phyloP scores from a whole-genome alignment of 768 basidiomycete species.

The Amanita muscaria region DNA sequence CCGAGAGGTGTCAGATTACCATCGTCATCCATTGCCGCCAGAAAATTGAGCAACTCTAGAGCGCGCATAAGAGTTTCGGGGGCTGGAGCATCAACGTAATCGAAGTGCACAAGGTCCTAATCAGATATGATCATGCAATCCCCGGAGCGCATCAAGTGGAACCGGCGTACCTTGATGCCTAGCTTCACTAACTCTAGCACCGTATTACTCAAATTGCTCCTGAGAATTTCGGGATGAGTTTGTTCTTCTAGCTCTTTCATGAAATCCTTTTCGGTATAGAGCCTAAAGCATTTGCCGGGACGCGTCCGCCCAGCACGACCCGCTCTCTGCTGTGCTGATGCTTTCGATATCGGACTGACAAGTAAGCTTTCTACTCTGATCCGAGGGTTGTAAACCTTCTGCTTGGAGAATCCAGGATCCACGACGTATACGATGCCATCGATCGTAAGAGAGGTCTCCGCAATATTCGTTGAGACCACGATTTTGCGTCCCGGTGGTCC shows the following conservation, averaged over 20 bases:
- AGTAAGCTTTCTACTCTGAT: slow-evolving; percentile 92
- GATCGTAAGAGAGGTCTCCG: slow-evolving; percentile 95
- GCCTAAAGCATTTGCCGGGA: slow-evolving; percentile 93
- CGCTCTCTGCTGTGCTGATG: slow-evolving; percentile 90
- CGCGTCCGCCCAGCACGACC: slow-evolving; percentile 94
- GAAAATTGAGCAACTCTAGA: slow-evolving; percentile 85
- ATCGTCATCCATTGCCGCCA: slow-evolving; percentile 90
- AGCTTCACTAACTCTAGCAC: slow-evolving; percentile 92
- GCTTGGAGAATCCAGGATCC: slow-evolving; percentile 95
- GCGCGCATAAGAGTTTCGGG: slow-evolving; percentile 97
- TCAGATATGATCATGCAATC: background rate
- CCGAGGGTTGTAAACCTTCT: slow-evolving; percentile 96
- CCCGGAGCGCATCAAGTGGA: background rate
- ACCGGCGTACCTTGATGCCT: slow-evolving; percentile 62
- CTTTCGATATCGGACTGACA: slow-evolving; percentile 94
- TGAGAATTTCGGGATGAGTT: slow-evolving; percentile 91
- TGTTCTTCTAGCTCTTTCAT: slow-evolving; percentile 95
- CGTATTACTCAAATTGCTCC: slow-evolving; percentile 89
- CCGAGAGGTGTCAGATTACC: slow-evolving; percentile 86
- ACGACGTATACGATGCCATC: slow-evolving; percentile 99
- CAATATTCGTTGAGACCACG: slow-evolving; percentile 93
- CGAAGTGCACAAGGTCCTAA: slow-evolving; percentile 78
- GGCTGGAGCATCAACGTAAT: slow-evolving; percentile 89
- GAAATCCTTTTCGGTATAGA: slow-evolving; percentile 97
- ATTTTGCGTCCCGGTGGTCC: slow-evolving; percentile 89